Evolutionary conservation across 352 stramenopile genomes (phyloP), one percentile per base, ranked within the genome.

Genomic region (Globisporangium recalcitrans): DNA sequence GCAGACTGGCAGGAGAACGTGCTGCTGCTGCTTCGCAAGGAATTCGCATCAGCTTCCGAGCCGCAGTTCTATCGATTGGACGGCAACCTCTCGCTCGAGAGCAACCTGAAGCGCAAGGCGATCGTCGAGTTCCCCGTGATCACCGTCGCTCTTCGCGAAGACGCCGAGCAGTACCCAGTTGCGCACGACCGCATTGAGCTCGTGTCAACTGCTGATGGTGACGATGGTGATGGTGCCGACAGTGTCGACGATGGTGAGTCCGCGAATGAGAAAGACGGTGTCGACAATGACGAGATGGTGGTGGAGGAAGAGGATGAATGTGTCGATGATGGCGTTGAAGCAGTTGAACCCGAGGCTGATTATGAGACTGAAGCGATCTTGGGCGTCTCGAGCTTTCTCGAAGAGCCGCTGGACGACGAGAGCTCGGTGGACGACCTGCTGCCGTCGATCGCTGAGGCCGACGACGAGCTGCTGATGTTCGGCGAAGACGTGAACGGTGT

Each of bases 51-150:
- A 1, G 77, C 82, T 31, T 84, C 79, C 1, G 66, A 86, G 49
- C 75, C 80, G 14, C 78, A 90, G 62, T 95, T 83, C 70, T 91
- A 91, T 63, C 72, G 73, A 16, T 60, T 95, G 31, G 75, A 92
- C 55, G 77, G 82, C 36, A 76, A 69, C n/a, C 60, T 70, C 34
- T 80, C 73, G 8, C 64, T 95, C 14, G 83, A 81, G 65, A 87
- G 78, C 58, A 91, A 88, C 48, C 42, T 95, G 31, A 87, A 88
- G 57, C 83, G 82, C 34, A 91, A 93, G 60, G 76, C 77, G 3
- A 60, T 95, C 9, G 80, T 95, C 7, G 86, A 95, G 62, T 95
- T 90, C 58, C 86, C 86, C 1, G 69, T 93, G 19, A 78, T 93
- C 60, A 75, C 68, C 2, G 80, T 95, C 27, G 78, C 73, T 32